Conservation (phyloP, 129 eudicot species). For the Erigeron canadensis region DNA sequence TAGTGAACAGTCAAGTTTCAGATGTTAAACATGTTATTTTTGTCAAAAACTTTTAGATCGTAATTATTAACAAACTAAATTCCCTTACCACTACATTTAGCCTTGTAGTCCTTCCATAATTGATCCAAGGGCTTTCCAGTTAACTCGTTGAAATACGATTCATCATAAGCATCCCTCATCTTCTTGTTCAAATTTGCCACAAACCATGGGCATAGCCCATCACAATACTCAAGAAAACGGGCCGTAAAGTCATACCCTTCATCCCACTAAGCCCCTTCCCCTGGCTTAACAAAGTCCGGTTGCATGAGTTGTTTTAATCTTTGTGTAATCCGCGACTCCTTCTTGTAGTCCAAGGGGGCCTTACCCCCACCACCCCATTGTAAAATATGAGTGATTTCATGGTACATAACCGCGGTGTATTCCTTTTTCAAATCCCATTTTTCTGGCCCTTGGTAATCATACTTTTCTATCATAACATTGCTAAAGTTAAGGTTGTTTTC, state of each 20-base stretch:
- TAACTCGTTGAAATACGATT: slow-evolving; percentile 11
- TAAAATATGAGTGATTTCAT: slow-evolving; percentile 35
- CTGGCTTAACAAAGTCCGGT: not conserved
- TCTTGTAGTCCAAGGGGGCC: slow-evolving; percentile 8
- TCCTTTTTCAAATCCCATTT: slow-evolving; percentile 15
- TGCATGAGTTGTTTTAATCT: not conserved
- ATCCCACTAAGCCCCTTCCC: slow-evolving; percentile 18
- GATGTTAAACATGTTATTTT: not conserved
- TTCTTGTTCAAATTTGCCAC: slow-evolving; percentile 17
- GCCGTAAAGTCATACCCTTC: slow-evolving; percentile 23
- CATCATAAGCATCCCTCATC: slow-evolving; percentile 16
- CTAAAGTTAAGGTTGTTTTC: slow-evolving; percentile 19
- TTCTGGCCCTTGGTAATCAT: not conserved
- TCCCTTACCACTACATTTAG: not conserved
- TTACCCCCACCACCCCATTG: slow-evolving; percentile 39
- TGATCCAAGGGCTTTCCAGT: slow-evolving; percentile 19
- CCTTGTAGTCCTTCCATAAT: slow-evolving; percentile 25
- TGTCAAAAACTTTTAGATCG: no score
- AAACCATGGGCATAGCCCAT: slow-evolving; percentile 8
- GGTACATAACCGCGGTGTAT: slow-evolving; percentile 29
- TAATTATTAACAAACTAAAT: no score
- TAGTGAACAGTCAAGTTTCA: no score
- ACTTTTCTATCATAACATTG: not conserved
- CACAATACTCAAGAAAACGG: slow-evolving; percentile 34
- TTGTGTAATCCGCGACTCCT: slow-evolving; percentile 30